Evolutionary conservation across 1,284 basidiomycete genomes (phyloP).

Genomic region (Naganishia cerealis): DNA sequence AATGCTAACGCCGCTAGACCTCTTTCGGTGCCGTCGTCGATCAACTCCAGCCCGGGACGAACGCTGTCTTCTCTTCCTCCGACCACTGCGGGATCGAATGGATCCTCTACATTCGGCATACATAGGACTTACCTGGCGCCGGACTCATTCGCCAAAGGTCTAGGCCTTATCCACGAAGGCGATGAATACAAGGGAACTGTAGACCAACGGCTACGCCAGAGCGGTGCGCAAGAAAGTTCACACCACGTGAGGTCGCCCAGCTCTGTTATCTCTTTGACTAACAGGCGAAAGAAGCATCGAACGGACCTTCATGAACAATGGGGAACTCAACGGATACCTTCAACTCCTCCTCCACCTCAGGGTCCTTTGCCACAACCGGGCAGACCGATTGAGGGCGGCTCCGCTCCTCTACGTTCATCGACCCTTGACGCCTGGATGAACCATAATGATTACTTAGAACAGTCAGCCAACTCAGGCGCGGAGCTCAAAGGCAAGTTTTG

Average conservation of each 20-base stretch:
- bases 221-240: not conserved
- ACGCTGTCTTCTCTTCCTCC: not conserved
- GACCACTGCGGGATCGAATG: not conserved
- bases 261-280: not conserved
- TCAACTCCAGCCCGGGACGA: not conserved
- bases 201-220: not conserved
- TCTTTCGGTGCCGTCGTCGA: not conserved
- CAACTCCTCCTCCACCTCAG: constrained; percentile 5
- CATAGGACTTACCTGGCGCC: not conserved
- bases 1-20: not conserved
- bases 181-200: not conserved
- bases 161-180: constrained; percentile 9
- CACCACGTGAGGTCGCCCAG: not conserved
- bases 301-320: constrained; percentile 15
- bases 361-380: constrained; percentile 16
- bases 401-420: not conserved
- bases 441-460: not conserved
- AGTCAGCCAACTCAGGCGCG: not conserved
- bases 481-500: not conserved
- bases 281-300: constrained; percentile 13
- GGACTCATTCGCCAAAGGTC: not conserved
- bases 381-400: not conserved
- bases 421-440: not conserved
- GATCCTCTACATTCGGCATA: constrained; percentile 1
- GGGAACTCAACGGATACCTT: not conserved